Base-by-base conservation (phyloP, 257 asterid species). In the Striga asiatica region DNA sequence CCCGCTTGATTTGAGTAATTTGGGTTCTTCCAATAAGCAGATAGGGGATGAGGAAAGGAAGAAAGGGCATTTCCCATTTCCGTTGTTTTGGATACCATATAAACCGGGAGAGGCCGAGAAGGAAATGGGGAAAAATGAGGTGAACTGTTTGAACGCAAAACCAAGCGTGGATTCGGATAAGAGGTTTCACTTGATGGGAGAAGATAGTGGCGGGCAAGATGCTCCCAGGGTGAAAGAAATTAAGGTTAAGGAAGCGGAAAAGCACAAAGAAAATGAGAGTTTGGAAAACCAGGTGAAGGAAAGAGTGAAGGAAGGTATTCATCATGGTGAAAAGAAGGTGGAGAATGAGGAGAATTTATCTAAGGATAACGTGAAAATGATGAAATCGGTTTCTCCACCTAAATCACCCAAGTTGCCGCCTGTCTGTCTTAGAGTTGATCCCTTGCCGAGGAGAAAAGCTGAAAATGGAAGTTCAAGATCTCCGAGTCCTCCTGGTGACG, bases 371-470 rank as follows among this genome's bases (percentile, higher is more conserved):
- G 42, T 67, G 0, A 72, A 54, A 35, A 66, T 42, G n/a, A n/a
- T n/a, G 8, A 58, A 64, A 64, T 29, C 75, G 1, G 21, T 72
- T 29, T 69, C 96, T 56, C 52, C 83, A 0, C 48, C 64, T 2
- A 81, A 76, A 64, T 50, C 91, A 25, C 54, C 86, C 20, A 81
- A 81, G 69, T 64, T 87, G 18, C 93, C 89, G 50, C 89, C 88
- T 49, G 79, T 87, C 27, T 87, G 96, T 69, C 71, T 87, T 27
- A 76, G 94, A 67, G 88, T 87, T 61, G 96, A 81, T 66, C 88
- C 94, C 1, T 39, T 81, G 70, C 85, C 80, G 3, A 71, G 73
- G 74, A 84, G 53, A 28, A 87, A 69, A 41, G 50, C 17, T 8
- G 54, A 39, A 11, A 72, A 58, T 29, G 76, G 77, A 47, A 68